Evolutionary conservation across 2,329 filamentous ascomycete genomes (phyloP).

Genomic region (Diaporthe sp.): DNA sequence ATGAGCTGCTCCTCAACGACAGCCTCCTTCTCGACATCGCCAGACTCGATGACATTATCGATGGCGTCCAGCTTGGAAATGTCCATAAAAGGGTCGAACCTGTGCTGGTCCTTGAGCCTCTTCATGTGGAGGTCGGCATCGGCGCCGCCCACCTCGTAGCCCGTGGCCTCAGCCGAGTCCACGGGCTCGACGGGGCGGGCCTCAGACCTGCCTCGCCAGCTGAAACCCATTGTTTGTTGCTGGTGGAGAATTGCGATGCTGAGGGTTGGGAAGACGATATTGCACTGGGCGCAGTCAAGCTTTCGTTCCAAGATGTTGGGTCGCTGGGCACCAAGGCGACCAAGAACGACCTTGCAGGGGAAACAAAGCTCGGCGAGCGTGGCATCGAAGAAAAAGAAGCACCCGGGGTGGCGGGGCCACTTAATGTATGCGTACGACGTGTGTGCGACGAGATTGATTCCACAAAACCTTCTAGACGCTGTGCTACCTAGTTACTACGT

Average conservation of each 20-base stretch:
- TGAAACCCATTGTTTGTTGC: constrained; percentile 8
- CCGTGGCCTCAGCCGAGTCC: constrained; percentile 28
- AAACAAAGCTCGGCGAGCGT: constrained; percentile 10
- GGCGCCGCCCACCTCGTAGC: constrained; percentile 23
- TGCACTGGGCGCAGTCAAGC: constrained; percentile 1
- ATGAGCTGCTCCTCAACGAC: constrained; percentile 31
- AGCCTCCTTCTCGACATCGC: constrained; percentile 22
- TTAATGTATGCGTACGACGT: neutral
- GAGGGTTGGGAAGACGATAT: too few species aligned
- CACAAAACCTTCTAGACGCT: neutral
- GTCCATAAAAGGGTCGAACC: constrained; percentile 26
- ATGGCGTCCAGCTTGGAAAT: constrained; percentile 22
- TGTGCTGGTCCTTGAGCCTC: constrained; percentile 29
- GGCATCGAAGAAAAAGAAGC: neutral
- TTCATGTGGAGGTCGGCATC: constrained; percentile 27
- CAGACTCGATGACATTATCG: constrained; percentile 15
- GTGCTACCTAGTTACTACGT: neutral
- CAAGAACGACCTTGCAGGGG: constrained; percentile 22
- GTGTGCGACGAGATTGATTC: too few species aligned
- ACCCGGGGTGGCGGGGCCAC: constrained; percentile 8
- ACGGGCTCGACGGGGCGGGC: constrained; percentile 25
- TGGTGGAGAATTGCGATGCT: neutral
- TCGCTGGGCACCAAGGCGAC: constrained; percentile 27
- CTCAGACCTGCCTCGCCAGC: constrained; percentile 24
- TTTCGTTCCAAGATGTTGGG: constrained; percentile 8